Evolutionary conservation across 768 basidiomycete species (phyloP), one percentile per base, ranked within the genome.

Genomic region (Calocybe gangraenosa): DNA sequence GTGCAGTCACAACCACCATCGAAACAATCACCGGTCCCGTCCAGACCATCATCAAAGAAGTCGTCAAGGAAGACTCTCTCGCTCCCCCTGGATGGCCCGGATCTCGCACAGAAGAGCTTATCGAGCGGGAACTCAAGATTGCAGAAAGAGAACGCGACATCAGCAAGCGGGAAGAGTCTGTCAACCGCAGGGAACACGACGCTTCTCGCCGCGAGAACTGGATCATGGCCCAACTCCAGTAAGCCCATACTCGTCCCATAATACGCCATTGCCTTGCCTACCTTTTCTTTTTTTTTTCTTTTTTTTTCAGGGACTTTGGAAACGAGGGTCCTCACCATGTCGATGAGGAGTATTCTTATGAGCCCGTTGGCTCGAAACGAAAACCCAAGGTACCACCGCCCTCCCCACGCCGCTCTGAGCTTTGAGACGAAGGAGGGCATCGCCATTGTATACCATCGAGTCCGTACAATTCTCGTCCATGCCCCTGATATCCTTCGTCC

Each of bases 181-280:
- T 92, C 49, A 92, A 92, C 58, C 84, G 86, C 45, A 73, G 90
- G 44, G 90, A 92, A 60, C 85, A 90, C 33, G 90, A 92, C 57
- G 87, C 89, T 43, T 81, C 88, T 40, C 79, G 89, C 54, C 88
- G 90, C 46, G 90, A 92, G 62, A 74, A 70, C 21, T 92, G 90
- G 90, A 91, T 92, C 57, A 91, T 92, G 89, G 91, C 92, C 51
- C 90, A 92, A 56, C 78, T 92, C 28, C 82, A 88, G 91, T 92
- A 71, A 53, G 82, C 70, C 34, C 9, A 3, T 3, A 21, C 37
- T 17, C 2, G 7, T 13, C 3, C 17, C 30, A 11, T 7, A 32
- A n/a, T n/a, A n/a, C n/a, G n/a, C n/a, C n/a, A n/a, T n/a, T n/a
- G n/a, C n/a, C 44, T 33, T 30, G 30, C 4, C 7, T 10, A 19